These are phyloP conservation scores for Calcarisporium arbuscula DNA, from an alignment of 2,329 filamentous ascomycete genomes.

Conservation along the genomic window DNA sequence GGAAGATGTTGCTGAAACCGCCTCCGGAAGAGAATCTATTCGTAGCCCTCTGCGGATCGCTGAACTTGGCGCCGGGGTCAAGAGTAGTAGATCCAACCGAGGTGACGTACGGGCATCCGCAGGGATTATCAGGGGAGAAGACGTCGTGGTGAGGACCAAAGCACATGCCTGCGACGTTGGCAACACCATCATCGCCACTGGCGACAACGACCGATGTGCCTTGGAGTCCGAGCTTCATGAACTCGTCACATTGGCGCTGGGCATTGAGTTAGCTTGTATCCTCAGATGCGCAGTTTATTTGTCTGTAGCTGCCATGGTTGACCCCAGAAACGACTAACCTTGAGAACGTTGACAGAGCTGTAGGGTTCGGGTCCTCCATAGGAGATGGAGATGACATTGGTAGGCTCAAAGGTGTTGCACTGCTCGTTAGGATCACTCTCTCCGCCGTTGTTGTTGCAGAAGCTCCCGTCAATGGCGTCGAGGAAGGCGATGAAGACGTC, in stretches of 20 bases:
- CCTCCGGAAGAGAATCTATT: conserved; percentile 12
- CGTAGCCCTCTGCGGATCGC: conserved; percentile 39
- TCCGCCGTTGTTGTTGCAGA: conserved; percentile 44
- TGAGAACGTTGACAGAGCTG: too few relatives aligned
- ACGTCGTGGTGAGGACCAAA: conserved; percentile 4
- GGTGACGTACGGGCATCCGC: conserved; percentile 37
- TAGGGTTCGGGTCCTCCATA: conserved; percentile 21
- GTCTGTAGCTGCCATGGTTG: too few relatives aligned
- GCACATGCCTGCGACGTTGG: conserved; percentile 7
- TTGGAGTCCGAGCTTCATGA: conserved; percentile 39
- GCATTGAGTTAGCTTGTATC: conserved; percentile 13
- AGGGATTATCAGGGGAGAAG: conserved; percentile 30
- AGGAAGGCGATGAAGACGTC: conserved; percentile 39
- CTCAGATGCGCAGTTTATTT: too few relatives aligned
- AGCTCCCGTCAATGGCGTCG: conserved; percentile 46
- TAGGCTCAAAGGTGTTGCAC: conserved; percentile 17
- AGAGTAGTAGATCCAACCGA: conserved; percentile 45
- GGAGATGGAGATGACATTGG: conserved; percentile 16
- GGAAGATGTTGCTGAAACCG: conserved; percentile 2
- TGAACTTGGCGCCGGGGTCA: conserved; percentile 29
- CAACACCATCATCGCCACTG: conserved; percentile 34
- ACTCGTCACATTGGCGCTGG: conserved; percentile 34
- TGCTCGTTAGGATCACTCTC: conserved; percentile 35
- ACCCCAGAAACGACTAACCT: too few relatives aligned
- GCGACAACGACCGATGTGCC: conserved; percentile 34